Conservation (phyloP, 2,329 filamentous ascomycete genomes). For the Sphaerulina vaccinii region DNA sequence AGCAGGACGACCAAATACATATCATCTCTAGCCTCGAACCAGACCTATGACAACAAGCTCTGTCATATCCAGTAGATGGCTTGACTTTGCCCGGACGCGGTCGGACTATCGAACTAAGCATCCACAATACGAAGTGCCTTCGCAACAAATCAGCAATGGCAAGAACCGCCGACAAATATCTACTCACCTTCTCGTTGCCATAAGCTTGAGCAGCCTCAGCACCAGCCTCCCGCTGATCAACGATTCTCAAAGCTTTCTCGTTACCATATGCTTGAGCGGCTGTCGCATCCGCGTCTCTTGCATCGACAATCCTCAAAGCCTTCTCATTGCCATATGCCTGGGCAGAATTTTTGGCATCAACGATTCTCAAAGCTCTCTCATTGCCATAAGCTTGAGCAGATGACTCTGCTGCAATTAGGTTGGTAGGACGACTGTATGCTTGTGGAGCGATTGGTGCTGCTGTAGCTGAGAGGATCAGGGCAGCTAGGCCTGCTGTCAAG, state of each 20-base stretch:
- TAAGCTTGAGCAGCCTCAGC: conserved; percentile 4
- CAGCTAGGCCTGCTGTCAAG: not conserved
- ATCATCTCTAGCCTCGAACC: no score
- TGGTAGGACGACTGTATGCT: not conserved
- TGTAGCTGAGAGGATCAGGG: not conserved
- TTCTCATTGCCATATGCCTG: conserved; percentile 6
- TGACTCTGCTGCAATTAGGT: not conserved
- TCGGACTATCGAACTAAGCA: no score
- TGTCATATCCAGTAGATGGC: no score
- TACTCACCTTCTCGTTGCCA: conserved; percentile 4
- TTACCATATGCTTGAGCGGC: conserved; percentile 5
- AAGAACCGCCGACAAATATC: no score
- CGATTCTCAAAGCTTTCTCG: conserved; percentile 1
- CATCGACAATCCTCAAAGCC: not conserved
- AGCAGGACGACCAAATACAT: no score
- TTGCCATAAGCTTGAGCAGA: not conserved
- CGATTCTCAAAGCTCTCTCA: not conserved
- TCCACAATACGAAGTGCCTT: no score
- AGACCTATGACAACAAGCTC: no score
- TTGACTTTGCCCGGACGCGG: no score
- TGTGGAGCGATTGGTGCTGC: conserved; percentile 6
- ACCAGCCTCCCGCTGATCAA: conserved; percentile 1
- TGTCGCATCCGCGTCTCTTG: conserved; percentile 1
- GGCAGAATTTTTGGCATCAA: not conserved
- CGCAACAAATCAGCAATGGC: no score